Evolutionary conservation across 164 flowering plant species (phyloP), one percentile per base, ranked within the genome.

Genomic region (Stephania cephalantha): DNA sequence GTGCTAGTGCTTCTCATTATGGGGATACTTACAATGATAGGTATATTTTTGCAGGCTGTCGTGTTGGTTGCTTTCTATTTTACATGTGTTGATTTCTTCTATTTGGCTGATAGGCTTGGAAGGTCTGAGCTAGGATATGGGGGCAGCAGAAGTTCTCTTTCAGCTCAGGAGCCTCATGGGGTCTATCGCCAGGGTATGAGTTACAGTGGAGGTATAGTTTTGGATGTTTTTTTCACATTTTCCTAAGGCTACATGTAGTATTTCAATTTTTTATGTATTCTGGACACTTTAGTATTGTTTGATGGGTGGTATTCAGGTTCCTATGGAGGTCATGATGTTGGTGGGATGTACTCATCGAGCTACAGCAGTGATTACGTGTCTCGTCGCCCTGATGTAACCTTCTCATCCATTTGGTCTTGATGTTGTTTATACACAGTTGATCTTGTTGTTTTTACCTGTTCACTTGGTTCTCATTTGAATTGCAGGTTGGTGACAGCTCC

Each of bases 301-400:
- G 68, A 30, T 69, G 73, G 45, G 52, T 75, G 73, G 22, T 65
- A 69, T 79, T 73, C 83, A 93, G 98, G 96, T 80, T 88, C 98
- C 68, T 90, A 77, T 74, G 78, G 91, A 73, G 79, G 92, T 65
- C 85, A 84, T 83, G 94, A 90, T 76, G 90, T 74, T 76, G 87
- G 91, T 72, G 90, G 98, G 69, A 83, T 90, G 87, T 95, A 93
- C 78, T 84, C 97, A 3, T 89, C 99, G 67, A 84, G 91, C 81
- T 93, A 80, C 82, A 84, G 90, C 35, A 78, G 91, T 75, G 98
- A 92, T 74, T 95, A 93, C 75, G 76, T 85, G 79, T 79, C 97
- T 53, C 92, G 97, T 74, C 93, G 92, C 13, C 69, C 85, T 83
- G 94, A 91, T 88, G 97, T 91, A 87, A 77, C 90, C 29, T 69